A percentile compares a stretch with the other conserved stretches of the same genome.
These are phyloP conservation scores for Skeletonema costatum DNA, from an alignment of 108 stramenopile species.

Conservation along the genomic window DNA sequence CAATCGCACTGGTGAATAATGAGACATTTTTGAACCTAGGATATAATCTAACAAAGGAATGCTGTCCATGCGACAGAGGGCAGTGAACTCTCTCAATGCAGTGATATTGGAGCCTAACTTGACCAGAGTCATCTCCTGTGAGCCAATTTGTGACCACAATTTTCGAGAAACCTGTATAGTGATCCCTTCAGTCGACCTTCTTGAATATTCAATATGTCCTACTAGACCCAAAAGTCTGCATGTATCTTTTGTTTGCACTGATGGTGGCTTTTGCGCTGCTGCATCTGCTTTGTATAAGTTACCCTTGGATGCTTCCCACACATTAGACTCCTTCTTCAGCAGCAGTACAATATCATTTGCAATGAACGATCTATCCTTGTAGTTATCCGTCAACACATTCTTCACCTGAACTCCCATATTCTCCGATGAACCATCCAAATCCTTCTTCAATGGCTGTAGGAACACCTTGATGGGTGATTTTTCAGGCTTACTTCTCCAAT, in stretches of 20 bases:
- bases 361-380: constrained; percentile 41
- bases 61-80: constrained; percentile 67
- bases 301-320: constrained; percentile 42
- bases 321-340: constrained; percentile 18
- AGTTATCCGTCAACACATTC: constrained; percentile 4
- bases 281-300: constrained; percentile 32
- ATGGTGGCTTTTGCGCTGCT: constrained; percentile 1
- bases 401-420: constrained; percentile 28
- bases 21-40: constrained; percentile 56
- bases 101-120: constrained; percentile 79
- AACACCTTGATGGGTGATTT: constrained; percentile 26
- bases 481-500: constrained; percentile 37
- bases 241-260: neutral
- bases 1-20: neutral
- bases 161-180: constrained; percentile 67
- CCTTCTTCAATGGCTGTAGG: constrained; percentile 36
- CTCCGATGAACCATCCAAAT: constrained; percentile 37
- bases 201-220: constrained; percentile 65
- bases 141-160: constrained; percentile 57
- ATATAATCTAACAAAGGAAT: constrained; percentile 71
- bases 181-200: constrained; percentile 58
- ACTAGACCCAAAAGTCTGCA: constrained; percentile 47
- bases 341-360: constrained; percentile 43
- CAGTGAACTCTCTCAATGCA: constrained; percentile 81
- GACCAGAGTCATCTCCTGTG: constrained; percentile 60